A percentile compares a stretch with the other conserved stretches of the same genome.
Evolutionary conservation across 495 filamentous ascomycete genomes (phyloP).

Genomic region (Penicillium chermesinum): DNA sequence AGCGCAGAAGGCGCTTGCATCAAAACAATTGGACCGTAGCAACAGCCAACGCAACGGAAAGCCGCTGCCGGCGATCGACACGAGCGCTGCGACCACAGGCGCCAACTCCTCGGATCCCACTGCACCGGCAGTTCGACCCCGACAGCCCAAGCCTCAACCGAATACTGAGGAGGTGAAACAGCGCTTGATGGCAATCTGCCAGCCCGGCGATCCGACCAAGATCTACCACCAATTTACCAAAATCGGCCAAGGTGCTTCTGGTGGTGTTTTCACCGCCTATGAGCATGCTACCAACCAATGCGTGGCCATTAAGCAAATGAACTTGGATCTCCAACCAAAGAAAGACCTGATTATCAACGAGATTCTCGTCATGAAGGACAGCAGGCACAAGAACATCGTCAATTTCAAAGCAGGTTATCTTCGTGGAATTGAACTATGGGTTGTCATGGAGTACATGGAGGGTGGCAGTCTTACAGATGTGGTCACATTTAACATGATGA

Average conservation of each 20-base stretch:
- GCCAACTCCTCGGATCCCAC: slow-evolving; percentile 52
- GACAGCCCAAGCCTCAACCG: slow-evolving; percentile 71
- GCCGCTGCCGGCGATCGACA: slow-evolving; percentile 20
- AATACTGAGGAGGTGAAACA: slow-evolving; percentile 75
- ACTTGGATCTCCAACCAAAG: slow-evolving; percentile 95
- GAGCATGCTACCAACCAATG: slow-evolving; percentile 75
- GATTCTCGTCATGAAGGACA: slow-evolving; percentile 98
- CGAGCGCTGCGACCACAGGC: slow-evolving; percentile 36
- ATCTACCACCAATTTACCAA: slow-evolving; percentile 86
- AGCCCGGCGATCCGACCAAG: slow-evolving; percentile 77
- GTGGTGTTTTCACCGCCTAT: slow-evolving; percentile 91
- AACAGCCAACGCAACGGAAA: slow-evolving; percentile 60
- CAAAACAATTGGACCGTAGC: slow-evolving; percentile 54
- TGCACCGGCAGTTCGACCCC: slow-evolving; percentile 60
- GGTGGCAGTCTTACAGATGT: slow-evolving; percentile 96
- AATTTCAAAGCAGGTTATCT: slow-evolving; percentile 98
- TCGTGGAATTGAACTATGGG: slow-evolving; percentile 85
- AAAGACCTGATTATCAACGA: slow-evolving; percentile 99
- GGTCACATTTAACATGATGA: slow-evolving; percentile 98
- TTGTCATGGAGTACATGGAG: slow-evolving; percentile 99
- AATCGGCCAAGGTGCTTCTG: slow-evolving; percentile 96
- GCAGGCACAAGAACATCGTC: slow-evolving; percentile 96
- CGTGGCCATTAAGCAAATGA: slow-evolving; percentile 99
- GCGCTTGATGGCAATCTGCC: slow-evolving; percentile 81
- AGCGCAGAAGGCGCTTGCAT: slow-evolving; percentile 61